phyloP scores from a whole-genome alignment of 1,139 yeast genomes.

The Geotrichum siamense region DNA sequence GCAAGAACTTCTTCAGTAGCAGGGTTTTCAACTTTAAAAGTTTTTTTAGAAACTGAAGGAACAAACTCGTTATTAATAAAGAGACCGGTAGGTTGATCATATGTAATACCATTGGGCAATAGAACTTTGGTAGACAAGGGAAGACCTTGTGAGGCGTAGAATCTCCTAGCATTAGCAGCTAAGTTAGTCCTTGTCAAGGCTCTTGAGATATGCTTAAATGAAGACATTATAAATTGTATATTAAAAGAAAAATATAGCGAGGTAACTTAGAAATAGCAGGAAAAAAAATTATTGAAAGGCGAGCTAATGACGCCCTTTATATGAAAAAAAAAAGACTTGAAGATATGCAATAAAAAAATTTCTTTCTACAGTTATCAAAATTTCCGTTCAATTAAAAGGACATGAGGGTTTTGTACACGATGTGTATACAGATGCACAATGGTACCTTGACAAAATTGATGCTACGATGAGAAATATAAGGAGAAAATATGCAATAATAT shows the following conservation, averaged over 20 bases:
- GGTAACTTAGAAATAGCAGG: background rate
- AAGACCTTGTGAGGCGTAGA: constrained; percentile 3
- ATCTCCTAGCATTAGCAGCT: background rate
- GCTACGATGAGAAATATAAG: too few species aligned
- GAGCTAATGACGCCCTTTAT: too few species aligned
- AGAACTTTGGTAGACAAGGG: constrained; percentile 29
- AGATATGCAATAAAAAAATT: too few species aligned
- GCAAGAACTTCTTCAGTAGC: constrained; percentile 62
- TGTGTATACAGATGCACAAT: too few species aligned
- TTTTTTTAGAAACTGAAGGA: constrained; percentile 43
- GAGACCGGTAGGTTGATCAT: constrained; percentile 67
- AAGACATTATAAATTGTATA: background rate
- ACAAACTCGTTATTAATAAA: constrained; percentile 70
- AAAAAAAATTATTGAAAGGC: too few species aligned
- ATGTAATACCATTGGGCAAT: constrained; percentile 49
- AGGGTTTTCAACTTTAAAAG: constrained; percentile 56
- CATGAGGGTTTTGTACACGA: too few species aligned
- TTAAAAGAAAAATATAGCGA: background rate
- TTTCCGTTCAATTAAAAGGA: too few species aligned
- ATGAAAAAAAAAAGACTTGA: too few species aligned
- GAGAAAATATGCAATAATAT: too few species aligned
- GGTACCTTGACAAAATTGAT: too few species aligned
- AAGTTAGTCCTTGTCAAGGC: constrained; percentile 1
- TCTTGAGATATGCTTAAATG: background rate
- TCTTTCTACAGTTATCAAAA: too few species aligned